Base-by-base conservation (phyloP, 495 filamentous ascomycete genomes). In the Hyphodiscus hymeniophilus region DNA sequence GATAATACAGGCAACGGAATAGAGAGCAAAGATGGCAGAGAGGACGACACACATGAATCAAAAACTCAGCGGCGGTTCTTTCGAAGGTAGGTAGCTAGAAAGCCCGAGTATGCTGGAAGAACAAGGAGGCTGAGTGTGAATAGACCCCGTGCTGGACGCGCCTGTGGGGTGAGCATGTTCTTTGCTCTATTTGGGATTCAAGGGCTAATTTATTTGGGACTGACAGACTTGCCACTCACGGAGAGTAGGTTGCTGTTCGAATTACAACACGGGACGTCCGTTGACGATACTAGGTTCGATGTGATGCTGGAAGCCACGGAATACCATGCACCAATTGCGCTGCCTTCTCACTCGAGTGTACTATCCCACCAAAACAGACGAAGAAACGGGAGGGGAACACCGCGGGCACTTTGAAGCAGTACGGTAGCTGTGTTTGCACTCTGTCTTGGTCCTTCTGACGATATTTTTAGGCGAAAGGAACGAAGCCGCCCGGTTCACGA, bases 291-390 rank as follows among this genome's bases (percentile, higher is more conserved):
- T 12, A 47, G 44, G 44, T 42, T 42, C 39, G 45, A 34, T 48
- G 45, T 33, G 45, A 48, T 24, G 45, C 45, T 17, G 34, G 35
- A 11, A 48, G 34, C 24, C 45, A 30, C 17, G 45, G 45, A 10
- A 7, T 48, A 22, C 45, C 45, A 18, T 48, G 45, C 20, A 48
- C 45, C 7, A 48, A 48, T 21, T 48, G 45, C 15, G 35, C 45
- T 3, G 45, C 45, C 5, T 48, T 48, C 34, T 39, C 45, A 8
- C 15, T 48, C 1, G 35, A 48, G 11, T 48, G 45, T 34, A 48
- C 21, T 23, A 48, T 48, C 11, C 45, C 45, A 11, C 45, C 34
- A 4, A 48, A 48, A 33, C 4, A n/a, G 23, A 39, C 28, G 38
- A 48, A 48, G 23, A 39, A 41, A 34, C 34, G 35, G 1, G 23